These are phyloP conservation scores for Globisporangium uncinulatum DNA, from an alignment of 352 stramenopile genomes.

Conservation along the genomic window DNA sequence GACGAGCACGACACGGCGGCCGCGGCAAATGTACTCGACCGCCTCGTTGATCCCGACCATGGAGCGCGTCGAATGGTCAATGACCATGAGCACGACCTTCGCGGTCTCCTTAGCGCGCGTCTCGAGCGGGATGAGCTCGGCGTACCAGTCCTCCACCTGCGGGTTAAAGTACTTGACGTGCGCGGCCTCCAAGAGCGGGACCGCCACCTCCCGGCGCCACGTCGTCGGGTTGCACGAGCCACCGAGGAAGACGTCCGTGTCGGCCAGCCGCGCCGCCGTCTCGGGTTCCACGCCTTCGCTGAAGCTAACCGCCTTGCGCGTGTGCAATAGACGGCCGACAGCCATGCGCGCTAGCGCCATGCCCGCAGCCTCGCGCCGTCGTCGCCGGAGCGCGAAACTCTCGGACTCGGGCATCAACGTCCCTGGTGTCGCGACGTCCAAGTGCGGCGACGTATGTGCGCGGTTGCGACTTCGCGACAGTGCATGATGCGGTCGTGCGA, in stretches of 20 bases:
- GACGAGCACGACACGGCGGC: conserved; percentile 68
- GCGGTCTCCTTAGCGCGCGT: conserved; percentile 75
- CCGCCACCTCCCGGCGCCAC: conserved; percentile 72
- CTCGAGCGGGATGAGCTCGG: conserved; percentile 81
- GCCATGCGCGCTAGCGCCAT: conserved; percentile 13
- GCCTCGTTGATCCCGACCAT: conserved; percentile 87
- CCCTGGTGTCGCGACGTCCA: conserved; percentile 38
- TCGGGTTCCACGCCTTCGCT: conserved; percentile 35
- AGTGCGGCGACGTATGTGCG: conserved; percentile 63
- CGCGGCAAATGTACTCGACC: conserved; percentile 82
- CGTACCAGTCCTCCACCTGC: conserved; percentile 87
- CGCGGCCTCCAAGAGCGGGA: conserved; percentile 65
- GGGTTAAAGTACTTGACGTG: conserved; percentile 83
- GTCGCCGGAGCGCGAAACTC: conserved; percentile 9
- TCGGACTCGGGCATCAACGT: conserved; percentile 14
- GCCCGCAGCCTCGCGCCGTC: conserved; percentile 12
- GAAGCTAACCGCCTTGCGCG: conserved; percentile 50
- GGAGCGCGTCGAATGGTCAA: conserved; percentile 69
- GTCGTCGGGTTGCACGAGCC: conserved; percentile 88
- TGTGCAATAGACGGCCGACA: conserved; percentile 11
- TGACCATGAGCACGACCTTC: conserved; percentile 82
- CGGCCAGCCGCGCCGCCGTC: conserved; percentile 21
- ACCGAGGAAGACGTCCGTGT: conserved; percentile 74
- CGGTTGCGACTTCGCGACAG: conserved; percentile 36
- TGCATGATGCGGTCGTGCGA: conserved; percentile 29